Evolutionary conservation across 1,284 basidiomycete species (phyloP), one percentile per base, ranked within the genome.

Genomic region (Marasmius tenuissimus): DNA sequence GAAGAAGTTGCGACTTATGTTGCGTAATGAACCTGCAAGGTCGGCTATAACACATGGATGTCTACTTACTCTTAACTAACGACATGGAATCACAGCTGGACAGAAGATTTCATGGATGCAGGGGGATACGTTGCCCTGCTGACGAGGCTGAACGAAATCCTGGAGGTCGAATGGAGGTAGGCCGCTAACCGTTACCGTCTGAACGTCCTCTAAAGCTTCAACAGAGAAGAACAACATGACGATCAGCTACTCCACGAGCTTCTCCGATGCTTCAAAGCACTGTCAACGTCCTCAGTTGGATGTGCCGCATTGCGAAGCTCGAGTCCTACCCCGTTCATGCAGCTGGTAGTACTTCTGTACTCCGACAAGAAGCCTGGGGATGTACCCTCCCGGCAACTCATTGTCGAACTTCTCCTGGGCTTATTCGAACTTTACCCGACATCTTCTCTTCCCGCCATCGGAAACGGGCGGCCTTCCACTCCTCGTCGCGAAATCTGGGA

Each of bases 321-420:
- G 27, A 91, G 90, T 58, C 96, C 96, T 0, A 86, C 88, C 0
- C 97, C 97, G 0, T 98, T 95, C 72, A 80, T 84, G 1, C 90
- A 94, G 62, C 82, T 99, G 9, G 82, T 95, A 12, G 78, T 86
- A 3, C 83, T 99, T 3, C 81, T 99, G 3, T 98, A 94, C 75
- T 96, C 94, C 1, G 96, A 98, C 78, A 98, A 98, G 80, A 96
- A 96, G 72, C 97, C 97, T 0, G 97, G 97, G 47, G 97, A 99
- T 58, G 82, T 98, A 2, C 83, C 87, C 1, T 92, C 93, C 4
- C 87, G 96, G 45, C 94, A 97, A 71, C 84, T 98, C 57, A 94
- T 99, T 57, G 78, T 94, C 57, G 97, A 99, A 62, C 78, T 97
- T 14, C 81, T 97, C 48, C 78, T 90, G 14, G 82, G 91, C 58